Evolutionary conservation across 228 moss, liverwort and hornwort genomes (phyloP), one percentile per base, ranked within the genome.

Genomic region (Sphagnum magellanicum): DNA sequence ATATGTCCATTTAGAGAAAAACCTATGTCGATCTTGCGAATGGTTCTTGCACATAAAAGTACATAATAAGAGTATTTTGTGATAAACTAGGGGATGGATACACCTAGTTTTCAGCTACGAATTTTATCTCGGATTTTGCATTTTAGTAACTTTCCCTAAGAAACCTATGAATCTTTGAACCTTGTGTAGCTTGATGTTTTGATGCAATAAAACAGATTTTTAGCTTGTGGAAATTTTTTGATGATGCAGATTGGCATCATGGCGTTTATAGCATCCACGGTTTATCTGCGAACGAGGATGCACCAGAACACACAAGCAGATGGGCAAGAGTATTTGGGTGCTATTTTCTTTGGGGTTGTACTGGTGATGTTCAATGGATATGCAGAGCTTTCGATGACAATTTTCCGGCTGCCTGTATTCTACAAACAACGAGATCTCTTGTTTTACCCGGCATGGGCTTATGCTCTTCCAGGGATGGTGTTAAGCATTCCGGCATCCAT

Each of bases 401-500:
- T 88, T 50, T 79, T 80, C 53, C 78, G 83, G 6, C 76, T 90
- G 16, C 90, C 90, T 0, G 83, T 85, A 47, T 90, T 90, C 55
- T 90, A 88, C 75, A 90, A 90, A 75, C 90, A 90, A 47, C 49
- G 90, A 6, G 86, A 90, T 51, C 76, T 90, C 58, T 78, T 90
- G 0, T 86, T 90, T 69, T 83, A 87, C 61, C 91, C 91, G 13
- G 87, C 91, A 16, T 91, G 91, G 91, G 79, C 91, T 8, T 91
- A 78, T 6, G 82, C 87, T 0, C 52, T 91, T 16, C 87, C 91
- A 14, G 87, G 80, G 12, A 75, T 87, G 61, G 67, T 89, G 57
- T 51, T 89, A 48, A 83, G 80, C 60, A 84, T 91, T 63, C 91
- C 89, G 6, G 72, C 81, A 0, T 91, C 91, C 17, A 64, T 91